phyloP scores from a whole-genome alignment of 108 stramenopile species.

The Cyclostephanos tholiformis region DNA sequence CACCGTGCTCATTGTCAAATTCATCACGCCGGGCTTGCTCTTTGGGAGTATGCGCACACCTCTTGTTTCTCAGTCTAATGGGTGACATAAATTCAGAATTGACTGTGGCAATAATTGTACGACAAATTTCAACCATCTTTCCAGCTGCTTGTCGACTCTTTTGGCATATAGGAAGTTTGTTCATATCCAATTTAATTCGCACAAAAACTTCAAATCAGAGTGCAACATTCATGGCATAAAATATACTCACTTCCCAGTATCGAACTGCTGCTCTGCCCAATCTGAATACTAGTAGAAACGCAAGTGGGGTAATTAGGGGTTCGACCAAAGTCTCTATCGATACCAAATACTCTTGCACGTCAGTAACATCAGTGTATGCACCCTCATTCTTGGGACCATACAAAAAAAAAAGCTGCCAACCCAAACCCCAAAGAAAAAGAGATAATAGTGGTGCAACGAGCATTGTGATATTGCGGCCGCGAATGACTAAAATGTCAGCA shows the following conservation, averaged over 20 bases:
- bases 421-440: constrained; percentile 35
- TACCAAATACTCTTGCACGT: constrained; percentile 26
- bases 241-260: constrained; percentile 29
- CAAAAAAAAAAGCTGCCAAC: constrained; percentile 42
- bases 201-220: not conserved
- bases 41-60: not conserved
- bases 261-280: constrained; percentile 32
- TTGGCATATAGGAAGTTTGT: constrained; percentile 15
- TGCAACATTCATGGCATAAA: not conserved
- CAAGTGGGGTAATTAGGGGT: constrained; percentile 34
- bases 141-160: constrained; percentile 42
- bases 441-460: constrained; percentile 27
- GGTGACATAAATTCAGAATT: constrained; percentile 33
- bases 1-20: not conserved
- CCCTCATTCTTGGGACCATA: constrained; percentile 8
- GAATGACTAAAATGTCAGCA: constrained; percentile 31
- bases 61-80: constrained; percentile 21
- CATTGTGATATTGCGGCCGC: constrained; percentile 46
- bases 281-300: constrained; percentile 49
- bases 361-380: constrained; percentile 18
- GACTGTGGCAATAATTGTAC: constrained; percentile 36
- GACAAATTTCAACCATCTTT: constrained; percentile 36
- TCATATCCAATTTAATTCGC: not conserved
- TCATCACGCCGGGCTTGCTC: not conserved
- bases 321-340: constrained; percentile 30